Evolutionary conservation across 192 early-diverging fungal genomes (phyloP), one percentile per base, ranked within the genome.

Genomic region (Globomyces pollinis-pini): DNA sequence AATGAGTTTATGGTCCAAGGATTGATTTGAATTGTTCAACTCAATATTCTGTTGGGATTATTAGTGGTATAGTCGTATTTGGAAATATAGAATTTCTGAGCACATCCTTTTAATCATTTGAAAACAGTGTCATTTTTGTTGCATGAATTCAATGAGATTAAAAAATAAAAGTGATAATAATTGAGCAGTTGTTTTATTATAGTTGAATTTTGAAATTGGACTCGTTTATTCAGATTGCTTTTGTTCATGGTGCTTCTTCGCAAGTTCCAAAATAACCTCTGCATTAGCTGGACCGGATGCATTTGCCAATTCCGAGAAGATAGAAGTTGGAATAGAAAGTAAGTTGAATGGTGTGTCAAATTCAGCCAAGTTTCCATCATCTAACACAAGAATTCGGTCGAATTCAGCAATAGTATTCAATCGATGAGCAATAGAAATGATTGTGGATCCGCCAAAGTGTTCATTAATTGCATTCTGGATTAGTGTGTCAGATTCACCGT

Each of bases 341-440:
- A 69, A 26, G 7, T 24, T 6, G 21, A 28, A 38, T 16, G 68
- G 67, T 20, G 60, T 26, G 38, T 68, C 67, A 66, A 68, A 68
- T 49, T 68, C 59, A 15, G 24, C 21, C 26, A 60, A 15, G 1
- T 21, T 26, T 2, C 59, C 59, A 23, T 60, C n/a, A 1, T 60
- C 30, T 31, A 60, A 33, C 20, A 60, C 59, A 16, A 60, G 50
- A 12, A 62, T 41, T 51, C 31, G 32, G 50, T 65, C 63, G 32
- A 38, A 65, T 15, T 29, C 56, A 30, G 47, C 52, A 15, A 66
- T 62, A 6, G 87, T 89, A 54, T 89, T 84, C 23, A 89, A 68
- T 44, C 87, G 79, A 60, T 89, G 87, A 7, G 87, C 87, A 38
- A 88, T 88, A 55, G 82, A 83, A 5, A 88, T 65, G 2, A 88